Conservation (phyloP, 1,284 basidiomycete species). For the Chondrostereum purpureum region DNA sequence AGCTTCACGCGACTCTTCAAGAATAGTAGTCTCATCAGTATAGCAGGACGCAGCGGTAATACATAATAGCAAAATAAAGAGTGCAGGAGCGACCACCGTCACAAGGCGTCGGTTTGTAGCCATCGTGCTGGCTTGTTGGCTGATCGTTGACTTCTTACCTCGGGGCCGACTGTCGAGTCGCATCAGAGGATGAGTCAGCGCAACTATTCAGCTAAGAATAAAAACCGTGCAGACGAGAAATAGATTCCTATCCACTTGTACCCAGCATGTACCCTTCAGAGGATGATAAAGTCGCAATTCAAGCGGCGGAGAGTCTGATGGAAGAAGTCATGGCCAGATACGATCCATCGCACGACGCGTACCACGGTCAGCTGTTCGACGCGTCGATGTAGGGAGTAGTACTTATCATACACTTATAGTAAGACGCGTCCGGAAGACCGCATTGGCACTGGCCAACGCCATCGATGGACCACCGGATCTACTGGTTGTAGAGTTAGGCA, state of each 20-base stretch:
- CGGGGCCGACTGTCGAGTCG: too few relatives aligned
- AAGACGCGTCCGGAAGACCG: conserved; percentile 73
- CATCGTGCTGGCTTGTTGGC: too few relatives aligned
- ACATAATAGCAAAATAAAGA: not conserved
- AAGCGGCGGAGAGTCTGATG: conserved; percentile 67
- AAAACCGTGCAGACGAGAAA: not conserved
- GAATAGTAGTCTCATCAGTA: not conserved
- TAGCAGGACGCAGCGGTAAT: not conserved
- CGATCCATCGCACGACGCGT: conserved; percentile 86
- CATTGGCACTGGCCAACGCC: conserved; percentile 58
- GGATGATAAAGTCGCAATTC: conserved; percentile 39
- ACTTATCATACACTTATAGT: conserved; percentile 38
- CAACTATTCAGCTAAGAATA: not conserved
- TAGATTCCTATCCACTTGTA: not conserved
- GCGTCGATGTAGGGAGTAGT: conserved; percentile 3
- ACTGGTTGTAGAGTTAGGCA: conserved; percentile 68
- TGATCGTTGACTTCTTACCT: too few relatives aligned
- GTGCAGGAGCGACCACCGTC: not conserved
- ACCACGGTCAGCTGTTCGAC: conserved; percentile 59
- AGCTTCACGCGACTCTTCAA: not conserved
- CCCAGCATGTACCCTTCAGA: conserved; percentile 31
- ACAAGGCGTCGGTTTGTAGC: not conserved
- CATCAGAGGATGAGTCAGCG: not conserved
- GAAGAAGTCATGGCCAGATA: conserved; percentile 73
- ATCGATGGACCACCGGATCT: conserved; percentile 51